phyloP scores from a whole-genome alignment of 495 filamentous ascomycete genomes.

The Penicillium mononematosum region DNA sequence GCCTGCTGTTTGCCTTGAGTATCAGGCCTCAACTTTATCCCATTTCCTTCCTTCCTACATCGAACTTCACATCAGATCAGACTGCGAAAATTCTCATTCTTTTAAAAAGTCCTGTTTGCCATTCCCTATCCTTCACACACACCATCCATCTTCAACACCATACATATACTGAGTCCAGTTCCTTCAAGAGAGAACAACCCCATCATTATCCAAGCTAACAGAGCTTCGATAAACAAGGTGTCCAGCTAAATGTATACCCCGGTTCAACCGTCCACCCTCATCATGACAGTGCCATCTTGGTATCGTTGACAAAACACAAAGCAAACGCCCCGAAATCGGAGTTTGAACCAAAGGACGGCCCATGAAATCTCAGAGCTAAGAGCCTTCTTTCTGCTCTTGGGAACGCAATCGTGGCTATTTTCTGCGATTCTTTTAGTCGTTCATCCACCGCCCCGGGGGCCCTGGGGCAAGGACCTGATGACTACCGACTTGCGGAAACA shows the following conservation, averaged over 20 bases:
- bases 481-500: too few species aligned
- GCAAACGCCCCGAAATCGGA: too few species aligned
- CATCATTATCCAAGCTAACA: neutral
- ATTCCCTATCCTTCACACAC: neutral
- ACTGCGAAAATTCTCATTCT: neutral
- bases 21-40: neutral
- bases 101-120: neutral
- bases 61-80: neutral
- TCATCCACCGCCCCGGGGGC: too few species aligned
- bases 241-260: neutral
- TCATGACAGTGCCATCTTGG: neutral
- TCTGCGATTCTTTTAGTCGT: too few species aligned
- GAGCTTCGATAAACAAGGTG: neutral
- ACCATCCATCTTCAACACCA: too few species aligned
- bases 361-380: too few species aligned
- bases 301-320: neutral
- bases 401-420: too few species aligned
- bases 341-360: too few species aligned
- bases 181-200: neutral
- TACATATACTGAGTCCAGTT: neutral
- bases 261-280: neutral
- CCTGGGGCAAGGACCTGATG: too few species aligned
- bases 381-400: too few species aligned
- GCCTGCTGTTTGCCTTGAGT: neutral
- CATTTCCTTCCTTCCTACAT: neutral